Conservation (phyloP, 2,329 filamentous ascomycete species). For the Sclerotinia subarctica region DNA sequence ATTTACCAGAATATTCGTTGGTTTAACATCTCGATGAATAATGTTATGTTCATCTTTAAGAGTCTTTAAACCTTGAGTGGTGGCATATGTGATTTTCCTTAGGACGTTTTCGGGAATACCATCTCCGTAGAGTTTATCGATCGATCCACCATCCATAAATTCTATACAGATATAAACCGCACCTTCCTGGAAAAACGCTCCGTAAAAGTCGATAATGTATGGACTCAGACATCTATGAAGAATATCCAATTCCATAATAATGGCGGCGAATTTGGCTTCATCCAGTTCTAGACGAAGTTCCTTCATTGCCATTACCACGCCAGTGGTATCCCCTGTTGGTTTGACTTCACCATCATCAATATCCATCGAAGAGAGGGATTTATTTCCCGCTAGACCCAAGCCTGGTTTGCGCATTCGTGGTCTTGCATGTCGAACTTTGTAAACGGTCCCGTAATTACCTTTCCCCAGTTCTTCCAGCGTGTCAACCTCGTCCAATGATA, state of each 20-base stretch:
- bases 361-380: constrained; percentile 41
- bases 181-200: constrained; percentile 97
- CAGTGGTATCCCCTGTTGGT: constrained; percentile 47
- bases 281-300: constrained; percentile 94
- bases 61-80: constrained; percentile 85
- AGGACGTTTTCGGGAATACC: constrained; percentile 87
- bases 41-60: constrained; percentile 99
- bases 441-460: constrained; percentile 97
- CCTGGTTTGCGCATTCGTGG: constrained; percentile 56
- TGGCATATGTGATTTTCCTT: constrained; percentile 85
- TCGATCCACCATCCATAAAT: constrained; percentile 97
- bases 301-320: constrained; percentile 97
- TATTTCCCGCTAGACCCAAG: constrained; percentile 51
- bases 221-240: constrained; percentile 92
- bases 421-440: constrained; percentile 87
- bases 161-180: constrained; percentile 99
- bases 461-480: constrained; percentile 92
- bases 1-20: constrained; percentile 96
- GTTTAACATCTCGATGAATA: constrained; percentile 97
- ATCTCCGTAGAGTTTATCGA: constrained; percentile 90
- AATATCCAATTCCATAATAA: constrained; percentile 96
- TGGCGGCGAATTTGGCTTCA: constrained; percentile 93
- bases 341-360: constrained; percentile 35
- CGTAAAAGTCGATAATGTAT: constrained; percentile 98
- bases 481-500: constrained; percentile 93